phyloP scores from a whole-genome alignment of 2,329 filamentous ascomycete genomes.

The Hypoxylon sp. region DNA sequence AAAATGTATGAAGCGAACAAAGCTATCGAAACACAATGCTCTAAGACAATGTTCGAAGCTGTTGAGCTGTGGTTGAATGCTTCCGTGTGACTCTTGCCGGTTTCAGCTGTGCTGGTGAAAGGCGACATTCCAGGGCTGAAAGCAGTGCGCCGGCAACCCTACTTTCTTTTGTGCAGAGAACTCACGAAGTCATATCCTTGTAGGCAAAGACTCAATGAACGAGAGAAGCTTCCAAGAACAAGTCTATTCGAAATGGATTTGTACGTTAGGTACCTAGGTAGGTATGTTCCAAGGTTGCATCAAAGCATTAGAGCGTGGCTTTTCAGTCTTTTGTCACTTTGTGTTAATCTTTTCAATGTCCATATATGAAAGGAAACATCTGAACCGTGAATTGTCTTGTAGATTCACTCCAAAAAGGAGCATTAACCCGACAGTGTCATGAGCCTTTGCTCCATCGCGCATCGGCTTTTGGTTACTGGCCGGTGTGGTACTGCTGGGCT shows the following conservation, averaged over 20 bases:
- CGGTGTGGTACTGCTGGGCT: slow-evolving; percentile 24
- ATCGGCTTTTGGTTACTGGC: slow-evolving; percentile 2
- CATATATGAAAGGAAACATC: slow-evolving; percentile 12
- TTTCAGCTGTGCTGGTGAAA: slow-evolving; percentile 34
- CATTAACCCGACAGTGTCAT: neutral
- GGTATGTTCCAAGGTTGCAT: neutral
- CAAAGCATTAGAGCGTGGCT: neutral
- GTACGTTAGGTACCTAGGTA: no score
- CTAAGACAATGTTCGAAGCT: slow-evolving; percentile 25
- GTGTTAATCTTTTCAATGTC: neutral
- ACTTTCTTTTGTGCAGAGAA: slow-evolving; percentile 27
- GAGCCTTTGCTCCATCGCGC: neutral
- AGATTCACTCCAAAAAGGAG: neutral
- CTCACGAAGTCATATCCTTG: slow-evolving; percentile 19
- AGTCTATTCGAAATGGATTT: neutral
- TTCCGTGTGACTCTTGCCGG: slow-evolving; percentile 39
- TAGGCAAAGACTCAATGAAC: neutral
- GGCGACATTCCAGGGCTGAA: slow-evolving; percentile 44
- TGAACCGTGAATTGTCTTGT: neutral
- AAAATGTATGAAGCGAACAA: slow-evolving; percentile 35
- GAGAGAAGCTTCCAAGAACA: slow-evolving; percentile 14
- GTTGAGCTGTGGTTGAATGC: slow-evolving; percentile 37
- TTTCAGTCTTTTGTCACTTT: neutral
- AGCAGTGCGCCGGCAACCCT: slow-evolving; percentile 16
- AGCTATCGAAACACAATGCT: slow-evolving; percentile 23